phyloP scores from a whole-genome alignment of 805 yeast genomes.

The Brettanomyces anomalus region DNA sequence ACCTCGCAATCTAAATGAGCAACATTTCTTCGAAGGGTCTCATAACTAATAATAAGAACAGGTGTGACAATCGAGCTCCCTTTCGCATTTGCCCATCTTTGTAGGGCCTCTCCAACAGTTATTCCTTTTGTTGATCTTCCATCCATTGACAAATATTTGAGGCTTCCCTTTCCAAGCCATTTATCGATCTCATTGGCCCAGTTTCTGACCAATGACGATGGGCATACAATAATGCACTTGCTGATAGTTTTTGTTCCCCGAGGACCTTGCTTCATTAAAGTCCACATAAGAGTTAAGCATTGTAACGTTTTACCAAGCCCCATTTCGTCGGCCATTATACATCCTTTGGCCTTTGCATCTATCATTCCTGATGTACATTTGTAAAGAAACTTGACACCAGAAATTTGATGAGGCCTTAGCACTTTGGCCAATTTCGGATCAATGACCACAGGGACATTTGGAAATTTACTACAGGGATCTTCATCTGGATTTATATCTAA shows the following conservation, averaged over 20 bases:
- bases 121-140: constrained; percentile 73
- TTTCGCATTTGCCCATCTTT: constrained; percentile 78
- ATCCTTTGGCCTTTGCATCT: constrained; percentile 81
- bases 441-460: constrained; percentile 91
- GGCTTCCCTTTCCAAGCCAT: constrained; percentile 90
- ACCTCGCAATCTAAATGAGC: constrained; percentile 70
- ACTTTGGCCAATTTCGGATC: constrained; percentile 82
- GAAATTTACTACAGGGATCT: constrained; percentile 39
- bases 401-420: constrained; percentile 91
- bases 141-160: constrained; percentile 85
- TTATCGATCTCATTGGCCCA: constrained; percentile 96
- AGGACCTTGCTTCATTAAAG: constrained; percentile 81
- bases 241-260: constrained; percentile 74
- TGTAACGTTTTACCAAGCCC: constrained; percentile 97
- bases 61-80: constrained; percentile 91
- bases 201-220: constrained; percentile 84
- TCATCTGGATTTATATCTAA: constrained; percentile 61
- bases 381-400: constrained; percentile 87
- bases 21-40: constrained; percentile 81
- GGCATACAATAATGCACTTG: constrained; percentile 90
- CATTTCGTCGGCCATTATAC: constrained; percentile 99
- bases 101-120: constrained; percentile 59
- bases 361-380: constrained; percentile 84
- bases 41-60: constrained; percentile 88
- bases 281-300: constrained; percentile 90